Evolutionary conservation across 2,329 filamentous ascomycete species (phyloP).

Genomic region (Fusarium ramigenum): DNA sequence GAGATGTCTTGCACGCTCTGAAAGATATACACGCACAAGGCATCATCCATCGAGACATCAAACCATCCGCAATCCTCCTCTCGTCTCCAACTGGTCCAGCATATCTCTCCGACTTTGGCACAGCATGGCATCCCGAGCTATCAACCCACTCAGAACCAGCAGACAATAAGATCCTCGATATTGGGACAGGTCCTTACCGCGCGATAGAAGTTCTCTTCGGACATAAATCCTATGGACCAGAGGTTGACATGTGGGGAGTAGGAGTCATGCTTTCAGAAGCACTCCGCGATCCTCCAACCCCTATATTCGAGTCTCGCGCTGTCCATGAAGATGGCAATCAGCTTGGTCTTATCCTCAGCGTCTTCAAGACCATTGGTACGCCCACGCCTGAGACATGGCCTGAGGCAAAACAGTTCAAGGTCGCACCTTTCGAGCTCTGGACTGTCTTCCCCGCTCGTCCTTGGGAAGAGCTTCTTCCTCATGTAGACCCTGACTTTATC

Average conservation of each 20-base stretch:
- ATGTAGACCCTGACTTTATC: slow-evolving; percentile 64
- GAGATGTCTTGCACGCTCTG: slow-evolving; percentile 76
- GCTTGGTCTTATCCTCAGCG: slow-evolving; percentile 87
- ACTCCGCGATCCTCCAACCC: slow-evolving; percentile 61
- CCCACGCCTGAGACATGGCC: slow-evolving; percentile 86
- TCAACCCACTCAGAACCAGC: slow-evolving; percentile 71
- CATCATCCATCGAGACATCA: slow-evolving; percentile 93
- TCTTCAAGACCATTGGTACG: slow-evolving; percentile 91
- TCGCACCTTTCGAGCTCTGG: slow-evolving; percentile 92
- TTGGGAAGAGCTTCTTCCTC: slow-evolving; percentile 77
- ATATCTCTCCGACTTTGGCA: slow-evolving; percentile 90
- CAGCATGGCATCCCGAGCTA: slow-evolving; percentile 78
- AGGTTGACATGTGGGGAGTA: slow-evolving; percentile 89
- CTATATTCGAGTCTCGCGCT: slow-evolving; percentile 82
- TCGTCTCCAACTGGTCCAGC: slow-evolving; percentile 74
- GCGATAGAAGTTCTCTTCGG: slow-evolving; percentile 92
- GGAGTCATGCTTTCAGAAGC: slow-evolving; percentile 87
- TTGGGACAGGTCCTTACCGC: slow-evolving; percentile 92
- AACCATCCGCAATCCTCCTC: slow-evolving; percentile 88
- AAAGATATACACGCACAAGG: slow-evolving; percentile 74
- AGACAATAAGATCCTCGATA: slow-evolving; percentile 83
- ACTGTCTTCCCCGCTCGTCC: slow-evolving; percentile 71
- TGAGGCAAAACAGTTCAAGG: slow-evolving; percentile 72
- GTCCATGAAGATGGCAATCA: slow-evolving; percentile 86
- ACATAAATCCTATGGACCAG: slow-evolving; percentile 73